Evolutionary conservation across 257 asterid species (phyloP), one percentile per base, ranked within the genome.

Genomic region (Solanum ossicruentum): DNA sequence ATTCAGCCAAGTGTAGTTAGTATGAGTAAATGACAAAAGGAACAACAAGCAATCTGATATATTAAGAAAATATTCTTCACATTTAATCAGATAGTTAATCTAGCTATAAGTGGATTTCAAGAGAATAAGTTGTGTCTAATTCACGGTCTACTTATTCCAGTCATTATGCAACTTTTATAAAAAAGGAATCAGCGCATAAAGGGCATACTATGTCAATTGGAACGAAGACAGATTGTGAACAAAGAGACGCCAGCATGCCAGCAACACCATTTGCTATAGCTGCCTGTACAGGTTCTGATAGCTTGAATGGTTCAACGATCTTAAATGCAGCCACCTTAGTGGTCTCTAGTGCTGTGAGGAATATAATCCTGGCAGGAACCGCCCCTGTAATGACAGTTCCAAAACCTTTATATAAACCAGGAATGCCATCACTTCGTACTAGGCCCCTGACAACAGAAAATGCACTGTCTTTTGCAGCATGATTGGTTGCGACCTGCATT

Each of bases 361-460:
- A 95, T 88, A 95, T 90, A 88, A 93, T 87, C 88, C 99, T 94
- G 73, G 99, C 91, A 84, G 98, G 99, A 85, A 95, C 86, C 13
- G 99, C 97, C 85, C 98, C 98, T 16, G 98, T 92, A 16, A 94
- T 87, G 71, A 92, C 98, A 7, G 99, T 94, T 52, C 97, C 98
- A 82, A 95, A 95, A 67, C 98, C 98, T 92, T 92, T 91, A 78
- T 95, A 95, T 55, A 95, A 85, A 88, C 98, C 98, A 7, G 95
- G 93, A 87, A 95, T 73, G 58, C 98, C 98, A 83, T 95, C 97
- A 12, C 92, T 84, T 87, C 90, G 94, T 54, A 95, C 86, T 55
- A 95, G 86, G 86, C 97, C 92, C 90, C 88, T 94, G 85, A 93
- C 80, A 81, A 95, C 97, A 52, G 97, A 92, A 84, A 92, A 73